These are phyloP conservation scores for Russula brevipes DNA, from an alignment of 768 basidiomycete genomes.

Conservation along the genomic window DNA sequence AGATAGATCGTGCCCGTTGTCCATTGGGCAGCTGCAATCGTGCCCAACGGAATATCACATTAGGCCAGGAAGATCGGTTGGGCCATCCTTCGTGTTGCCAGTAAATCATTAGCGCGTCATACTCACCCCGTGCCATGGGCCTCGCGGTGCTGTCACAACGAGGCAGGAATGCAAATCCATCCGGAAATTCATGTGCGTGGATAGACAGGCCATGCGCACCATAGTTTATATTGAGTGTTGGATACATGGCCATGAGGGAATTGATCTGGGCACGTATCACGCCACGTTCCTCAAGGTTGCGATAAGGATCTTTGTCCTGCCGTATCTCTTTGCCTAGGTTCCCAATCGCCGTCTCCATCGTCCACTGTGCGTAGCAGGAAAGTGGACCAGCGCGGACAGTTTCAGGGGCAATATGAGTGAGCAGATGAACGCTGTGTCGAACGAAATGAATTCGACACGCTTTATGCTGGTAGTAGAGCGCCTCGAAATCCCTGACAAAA, in stretches of 20 bases:
- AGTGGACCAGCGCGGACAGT: background rate
- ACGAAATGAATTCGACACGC: background rate
- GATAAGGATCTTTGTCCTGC: background rate
- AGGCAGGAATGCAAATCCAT: background rate
- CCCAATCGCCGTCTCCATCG: background rate
- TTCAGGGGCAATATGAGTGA: background rate
- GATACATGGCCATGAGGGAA: background rate
- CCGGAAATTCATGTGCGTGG: too few relatives aligned
- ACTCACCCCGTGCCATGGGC: background rate
- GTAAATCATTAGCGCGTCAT: background rate
- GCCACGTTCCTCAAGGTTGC: background rate
- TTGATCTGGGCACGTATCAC: background rate
- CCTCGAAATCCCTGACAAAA: background rate
- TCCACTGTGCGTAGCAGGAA: background rate
- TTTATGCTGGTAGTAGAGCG: background rate
- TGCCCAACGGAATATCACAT: background rate
- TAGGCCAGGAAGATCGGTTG: background rate
- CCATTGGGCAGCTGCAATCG: background rate
- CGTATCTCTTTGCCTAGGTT: too few relatives aligned
- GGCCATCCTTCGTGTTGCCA: background rate
- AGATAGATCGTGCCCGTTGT: background rate
- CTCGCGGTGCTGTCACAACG: background rate
- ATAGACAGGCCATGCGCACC: background rate
- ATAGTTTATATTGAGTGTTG: background rate
- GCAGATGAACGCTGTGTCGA: background rate